A percentile compares a stretch with the other conserved stretches of the same genome.
Evolutionary conservation across 345 rosid genomes (phyloP).

Genomic region (Aquilaria malaccensis): DNA sequence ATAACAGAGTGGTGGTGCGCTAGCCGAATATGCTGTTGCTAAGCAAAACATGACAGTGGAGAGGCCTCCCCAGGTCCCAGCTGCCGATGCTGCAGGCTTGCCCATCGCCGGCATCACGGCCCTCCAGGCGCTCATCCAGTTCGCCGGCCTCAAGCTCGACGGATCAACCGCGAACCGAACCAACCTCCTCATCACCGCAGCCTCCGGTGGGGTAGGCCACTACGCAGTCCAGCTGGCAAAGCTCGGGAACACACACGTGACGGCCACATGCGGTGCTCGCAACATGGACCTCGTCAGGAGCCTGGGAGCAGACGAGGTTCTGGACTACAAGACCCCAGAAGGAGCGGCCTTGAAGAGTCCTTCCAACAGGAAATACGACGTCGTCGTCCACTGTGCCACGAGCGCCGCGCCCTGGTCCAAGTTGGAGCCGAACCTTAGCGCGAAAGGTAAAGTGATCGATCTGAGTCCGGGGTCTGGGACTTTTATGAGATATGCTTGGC

Average conservation of each 20-base stretch:
- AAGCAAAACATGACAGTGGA: constrained; percentile 26
- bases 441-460: constrained; percentile 54
- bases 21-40: constrained; percentile 38
- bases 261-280: constrained; percentile 44
- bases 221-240: constrained; percentile 30
- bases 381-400: constrained; percentile 54
- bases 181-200: constrained; percentile 39
- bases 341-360: constrained; percentile 25
- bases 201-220: constrained; percentile 53
- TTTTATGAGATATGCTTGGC: constrained; percentile 31
- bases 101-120: constrained; percentile 40
- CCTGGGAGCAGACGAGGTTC: constrained; percentile 45
- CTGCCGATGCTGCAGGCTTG: constrained; percentile 33
- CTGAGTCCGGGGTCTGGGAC: constrained; percentile 34
- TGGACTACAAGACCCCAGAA: constrained; percentile 40
- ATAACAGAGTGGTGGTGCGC: constrained; percentile 24
- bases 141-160: constrained; percentile 38
- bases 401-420: constrained; percentile 49
- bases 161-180: constrained; percentile 23
- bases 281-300: constrained; percentile 38
- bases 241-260: constrained; percentile 24
- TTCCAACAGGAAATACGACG: constrained; percentile 50
- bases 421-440: constrained; percentile 54
- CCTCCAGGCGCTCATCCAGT: constrained; percentile 27
- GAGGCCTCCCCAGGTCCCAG: constrained; percentile 32